Conservation (phyloP, 306 rosid genomes). For the Castanea sativa region DNA sequence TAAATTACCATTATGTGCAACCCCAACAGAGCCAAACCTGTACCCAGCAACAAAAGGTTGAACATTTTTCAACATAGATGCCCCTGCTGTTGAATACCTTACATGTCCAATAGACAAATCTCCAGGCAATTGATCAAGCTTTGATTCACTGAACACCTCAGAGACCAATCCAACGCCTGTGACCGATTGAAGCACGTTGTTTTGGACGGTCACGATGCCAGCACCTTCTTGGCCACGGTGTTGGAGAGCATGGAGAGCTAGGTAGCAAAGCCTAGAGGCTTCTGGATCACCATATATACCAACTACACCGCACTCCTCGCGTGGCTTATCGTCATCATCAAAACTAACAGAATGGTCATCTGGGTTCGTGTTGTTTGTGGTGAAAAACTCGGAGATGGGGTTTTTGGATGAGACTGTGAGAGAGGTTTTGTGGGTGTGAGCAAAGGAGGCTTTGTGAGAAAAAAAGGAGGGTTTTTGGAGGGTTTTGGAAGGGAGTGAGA, state of each 20-base stretch:
- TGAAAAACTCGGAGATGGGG: slow-evolving; percentile 37
- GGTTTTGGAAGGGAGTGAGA: slow-evolving; percentile 26
- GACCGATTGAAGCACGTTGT: slow-evolving; percentile 49
- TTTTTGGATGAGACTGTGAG: slow-evolving; percentile 24
- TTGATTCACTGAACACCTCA: slow-evolving; percentile 63
- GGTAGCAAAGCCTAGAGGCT: slow-evolving; percentile 65
- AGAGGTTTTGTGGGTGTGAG: slow-evolving; percentile 12
- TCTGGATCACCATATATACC: slow-evolving; percentile 82
- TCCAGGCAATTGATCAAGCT: slow-evolving; percentile 63
- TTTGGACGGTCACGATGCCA: slow-evolving; percentile 63
- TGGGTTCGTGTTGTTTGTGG: slow-evolving; percentile 8
- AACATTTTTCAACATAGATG: slow-evolving; percentile 77
- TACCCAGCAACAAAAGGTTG: slow-evolving; percentile 90
- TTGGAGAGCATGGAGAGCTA: slow-evolving; percentile 90
- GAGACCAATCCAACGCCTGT: slow-evolving; percentile 88
- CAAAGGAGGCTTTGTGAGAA: slow-evolving; percentile 2
- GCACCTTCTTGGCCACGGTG: slow-evolving; percentile 99
- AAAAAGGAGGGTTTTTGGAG: slow-evolving; percentile 27
- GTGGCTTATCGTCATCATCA: slow-evolving; percentile 64
- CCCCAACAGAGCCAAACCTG: slow-evolving; percentile 82
- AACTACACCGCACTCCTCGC: slow-evolving; percentile 93
- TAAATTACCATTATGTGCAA: slow-evolving; percentile 87
- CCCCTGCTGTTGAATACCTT: slow-evolving; percentile 81
- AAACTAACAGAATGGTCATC: not conserved
- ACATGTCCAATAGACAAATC: slow-evolving; percentile 75